These are phyloP conservation scores for Heterococcus sp. DNA, from an alignment of 108 stramenopile species.

Conservation along the genomic window DNA sequence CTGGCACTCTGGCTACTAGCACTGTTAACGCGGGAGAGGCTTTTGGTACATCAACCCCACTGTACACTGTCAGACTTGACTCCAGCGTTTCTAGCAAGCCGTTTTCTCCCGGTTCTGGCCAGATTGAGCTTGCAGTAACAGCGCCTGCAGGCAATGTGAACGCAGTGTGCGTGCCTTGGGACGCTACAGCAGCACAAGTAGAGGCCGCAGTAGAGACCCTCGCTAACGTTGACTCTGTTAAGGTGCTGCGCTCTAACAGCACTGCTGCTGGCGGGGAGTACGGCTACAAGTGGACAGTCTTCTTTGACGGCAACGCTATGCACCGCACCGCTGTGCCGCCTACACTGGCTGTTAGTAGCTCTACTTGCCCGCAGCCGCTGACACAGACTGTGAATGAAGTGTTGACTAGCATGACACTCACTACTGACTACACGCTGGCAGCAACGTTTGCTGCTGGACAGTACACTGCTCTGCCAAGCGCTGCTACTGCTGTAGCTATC, in stretches of 20 bases:
- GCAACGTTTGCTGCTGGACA: background rate
- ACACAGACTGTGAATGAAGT: background rate
- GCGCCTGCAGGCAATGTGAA: too few relatives aligned
- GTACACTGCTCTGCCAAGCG: background rate
- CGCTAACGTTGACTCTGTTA: constrained; percentile 43
- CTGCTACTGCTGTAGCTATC: constrained; percentile 3
- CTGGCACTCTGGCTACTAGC: background rate
- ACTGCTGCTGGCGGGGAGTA: constrained; percentile 37
- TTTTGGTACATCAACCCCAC: constrained; percentile 15
- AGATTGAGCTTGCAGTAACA: constrained; percentile 33
- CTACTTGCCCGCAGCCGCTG: too few relatives aligned
- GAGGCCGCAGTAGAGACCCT: constrained; percentile 41
- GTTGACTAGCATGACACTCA: background rate
- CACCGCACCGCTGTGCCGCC: constrained; percentile 1
- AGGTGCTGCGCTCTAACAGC: too few relatives aligned
- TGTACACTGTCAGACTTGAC: background rate
- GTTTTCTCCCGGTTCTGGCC: background rate
- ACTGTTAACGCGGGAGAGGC: constrained; percentile 37
- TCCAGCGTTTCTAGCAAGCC: background rate
- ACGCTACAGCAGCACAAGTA: constrained; percentile 39
- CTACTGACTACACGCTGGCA: background rate
- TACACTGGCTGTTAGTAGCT: too few relatives aligned
- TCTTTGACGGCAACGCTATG: constrained; percentile 68
- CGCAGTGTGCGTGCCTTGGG: constrained; percentile 40
- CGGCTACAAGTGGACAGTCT: constrained; percentile 60